Base-by-base conservation (phyloP, 441 rosid species). In the Erysimum cheiri region DNA sequence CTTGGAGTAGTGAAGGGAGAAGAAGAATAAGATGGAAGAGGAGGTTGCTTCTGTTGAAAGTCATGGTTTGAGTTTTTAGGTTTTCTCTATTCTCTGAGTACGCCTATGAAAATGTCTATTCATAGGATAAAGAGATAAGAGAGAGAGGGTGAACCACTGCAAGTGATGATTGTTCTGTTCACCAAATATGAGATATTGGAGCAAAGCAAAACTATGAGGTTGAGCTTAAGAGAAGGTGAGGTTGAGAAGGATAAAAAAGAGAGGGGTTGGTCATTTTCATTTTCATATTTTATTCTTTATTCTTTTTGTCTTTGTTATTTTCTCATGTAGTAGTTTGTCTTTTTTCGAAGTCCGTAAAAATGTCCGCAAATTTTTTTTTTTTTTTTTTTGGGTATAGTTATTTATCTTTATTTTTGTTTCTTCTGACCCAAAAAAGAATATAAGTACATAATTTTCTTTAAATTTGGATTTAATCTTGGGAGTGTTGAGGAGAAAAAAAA, bases 131-230 rank as follows among this genome's bases (percentile, higher is more conserved):
- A 63, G 40, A 65, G 33, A 58, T 28, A 37, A 54, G 53, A 69
- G 31, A 69, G 57, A 79, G 83, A 83, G 19, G 87, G 87, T 85
- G 85, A 84, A 77, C 90, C 55, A 84, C 84, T 79, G 73, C 69
- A 62, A 55, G 79, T 60, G 64, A 64, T 60, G 73, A 80, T 84
- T 82, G 90, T 82, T 82, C 50, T 70, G 83, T 85, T 87, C 77
- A 85, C 80, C 90, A 75, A 82, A 88, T 54, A 55, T 3, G 50
- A 63, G 64, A 36, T 74, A 26, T 67, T 74, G 64, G 44, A 67
- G 73, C 41, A 52, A 47, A 72, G 28, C 65, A 55, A 64, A 71
- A 56, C 52, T 36, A 28, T 64, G 76, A 55, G 69, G 47, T 39
- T 19, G 26, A n/a, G 48, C 41, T 60, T 48, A n/a, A 13, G 47